Conservation (phyloP, 352 stramenopile genomes). For the Pseudoperonospora humuli region DNA sequence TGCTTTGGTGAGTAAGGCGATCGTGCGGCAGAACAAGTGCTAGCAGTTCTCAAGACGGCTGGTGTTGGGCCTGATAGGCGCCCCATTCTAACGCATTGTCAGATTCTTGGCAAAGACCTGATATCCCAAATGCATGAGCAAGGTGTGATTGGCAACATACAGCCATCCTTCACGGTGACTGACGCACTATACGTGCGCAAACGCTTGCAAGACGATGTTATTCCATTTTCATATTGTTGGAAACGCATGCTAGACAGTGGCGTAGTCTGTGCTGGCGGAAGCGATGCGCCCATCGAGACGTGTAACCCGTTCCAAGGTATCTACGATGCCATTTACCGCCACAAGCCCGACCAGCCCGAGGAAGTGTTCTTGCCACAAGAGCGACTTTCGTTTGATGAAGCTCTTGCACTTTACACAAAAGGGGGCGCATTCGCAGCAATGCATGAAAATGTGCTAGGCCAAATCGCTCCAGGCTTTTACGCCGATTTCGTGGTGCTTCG, state of each 20-base stretch:
- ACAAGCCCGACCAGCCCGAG: constrained; percentile 37
- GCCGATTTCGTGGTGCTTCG: constrained; percentile 74
- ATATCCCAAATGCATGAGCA: constrained; percentile 61
- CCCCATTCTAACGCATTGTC: constrained; percentile 87
- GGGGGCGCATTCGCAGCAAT: constrained; percentile 60
- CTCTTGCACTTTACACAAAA: constrained; percentile 76
- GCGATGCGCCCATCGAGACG: constrained; percentile 81
- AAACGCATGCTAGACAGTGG: constrained; percentile 70
- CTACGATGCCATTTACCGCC: constrained; percentile 81
- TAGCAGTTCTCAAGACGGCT: constrained; percentile 52
- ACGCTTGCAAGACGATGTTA: constrained; percentile 45
- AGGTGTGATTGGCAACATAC: constrained; percentile 82
- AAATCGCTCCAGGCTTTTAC: constrained; percentile 40
- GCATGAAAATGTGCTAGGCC: constrained; percentile 43
- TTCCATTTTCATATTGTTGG: constrained; percentile 78
- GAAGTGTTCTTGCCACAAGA: constrained; percentile 59
- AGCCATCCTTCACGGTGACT: constrained; percentile 85
- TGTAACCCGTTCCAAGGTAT: constrained; percentile 85
- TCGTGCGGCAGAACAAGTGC: constrained; percentile 62
- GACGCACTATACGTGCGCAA: constrained; percentile 78
- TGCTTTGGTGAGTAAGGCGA: constrained; percentile 29
- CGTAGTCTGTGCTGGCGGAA: constrained; percentile 74
- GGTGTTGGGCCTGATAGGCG: constrained; percentile 38
- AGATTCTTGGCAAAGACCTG: constrained; percentile 73
- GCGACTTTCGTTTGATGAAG: constrained; percentile 60